Evolutionary conservation across 768 basidiomycete species (phyloP).

Genomic region (Gymnopilus junonius): DNA sequence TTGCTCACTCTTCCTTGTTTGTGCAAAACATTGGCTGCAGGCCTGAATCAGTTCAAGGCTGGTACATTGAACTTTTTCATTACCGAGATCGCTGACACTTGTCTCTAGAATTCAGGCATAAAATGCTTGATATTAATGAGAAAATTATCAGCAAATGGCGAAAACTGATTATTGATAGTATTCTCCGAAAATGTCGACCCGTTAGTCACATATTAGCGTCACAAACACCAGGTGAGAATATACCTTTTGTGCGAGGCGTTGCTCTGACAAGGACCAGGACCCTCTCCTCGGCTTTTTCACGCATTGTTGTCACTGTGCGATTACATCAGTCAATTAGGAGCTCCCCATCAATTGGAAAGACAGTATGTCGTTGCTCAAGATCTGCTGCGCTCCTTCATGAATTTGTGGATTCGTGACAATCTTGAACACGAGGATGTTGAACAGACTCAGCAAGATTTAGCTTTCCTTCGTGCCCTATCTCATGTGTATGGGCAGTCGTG

Average conservation of each 20-base stretch:
- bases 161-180: constrained; percentile 39
- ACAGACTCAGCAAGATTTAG: constrained; percentile 47
- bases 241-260: background rate
- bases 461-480: constrained; percentile 50
- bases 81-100: constrained; percentile 3
- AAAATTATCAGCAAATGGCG: constrained; percentile 60
- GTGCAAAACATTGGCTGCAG: constrained; percentile 24
- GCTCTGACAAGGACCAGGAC: constrained; percentile 27
- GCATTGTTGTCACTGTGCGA: constrained; percentile 58
- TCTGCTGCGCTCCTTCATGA: constrained; percentile 44
- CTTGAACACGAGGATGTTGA: constrained; percentile 22
- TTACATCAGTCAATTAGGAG: constrained; percentile 59
- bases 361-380: constrained; percentile 40
- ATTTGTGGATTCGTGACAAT: constrained; percentile 34
- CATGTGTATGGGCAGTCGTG: constrained; percentile 37
- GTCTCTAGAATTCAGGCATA: constrained; percentile 53
- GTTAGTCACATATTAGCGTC: constrained; percentile 19
- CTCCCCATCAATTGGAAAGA: constrained; percentile 41
- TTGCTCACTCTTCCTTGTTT: constrained; percentile 25
- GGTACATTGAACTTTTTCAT: constrained; percentile 10
- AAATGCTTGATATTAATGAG: constrained; percentile 45
- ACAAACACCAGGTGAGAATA: constrained; percentile 28
- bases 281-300: constrained; percentile 58
- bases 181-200: constrained; percentile 33
- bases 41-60: constrained; percentile 34